Evolutionary conservation across 2,329 filamentous ascomycete genomes (phyloP).

Genomic region (Colletotrichum horii): DNA sequence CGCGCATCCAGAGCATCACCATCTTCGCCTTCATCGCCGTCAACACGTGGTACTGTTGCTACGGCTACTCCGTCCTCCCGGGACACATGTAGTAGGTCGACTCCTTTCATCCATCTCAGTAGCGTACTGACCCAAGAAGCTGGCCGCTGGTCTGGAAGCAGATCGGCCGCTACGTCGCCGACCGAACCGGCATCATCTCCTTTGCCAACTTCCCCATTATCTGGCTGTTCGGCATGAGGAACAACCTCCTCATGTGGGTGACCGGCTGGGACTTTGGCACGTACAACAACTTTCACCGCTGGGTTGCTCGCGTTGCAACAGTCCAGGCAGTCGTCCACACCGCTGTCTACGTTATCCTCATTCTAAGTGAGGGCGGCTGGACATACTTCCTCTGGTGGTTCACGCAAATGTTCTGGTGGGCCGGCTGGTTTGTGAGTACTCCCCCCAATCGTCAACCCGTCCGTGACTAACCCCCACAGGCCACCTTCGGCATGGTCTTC

Average conservation of each 20-base stretch:
- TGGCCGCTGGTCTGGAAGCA: slow-evolving; percentile 39
- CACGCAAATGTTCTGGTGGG: slow-evolving; percentile 53
- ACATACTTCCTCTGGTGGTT: slow-evolving; percentile 40
- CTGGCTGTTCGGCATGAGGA: slow-evolving; percentile 71
- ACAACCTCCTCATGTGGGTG: slow-evolving; percentile 69
- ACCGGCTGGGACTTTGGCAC: slow-evolving; percentile 73
- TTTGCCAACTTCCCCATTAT: slow-evolving; percentile 68
- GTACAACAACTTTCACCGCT: slow-evolving; percentile 72
- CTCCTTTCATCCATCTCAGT: background rate
- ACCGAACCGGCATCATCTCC: slow-evolving; percentile 68
- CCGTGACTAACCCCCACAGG: slow-evolving; percentile 28
- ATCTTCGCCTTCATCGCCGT: slow-evolving; percentile 40
- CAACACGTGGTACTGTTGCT: slow-evolving; percentile 40
- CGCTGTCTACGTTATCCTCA: slow-evolving; percentile 58
- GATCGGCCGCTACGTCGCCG: slow-evolving; percentile 60
- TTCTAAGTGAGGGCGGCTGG: slow-evolving; percentile 43
- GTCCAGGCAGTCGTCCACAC: slow-evolving; percentile 69
- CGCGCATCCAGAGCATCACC: slow-evolving; percentile 46
- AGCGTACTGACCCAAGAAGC: slow-evolving; percentile 25
- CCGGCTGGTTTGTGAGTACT: slow-evolving; percentile 48
- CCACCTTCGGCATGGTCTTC: slow-evolving; percentile 49
- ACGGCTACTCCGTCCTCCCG: slow-evolving; percentile 41
- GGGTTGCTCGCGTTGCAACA: slow-evolving; percentile 67
- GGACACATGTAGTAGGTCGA: slow-evolving; percentile 45
- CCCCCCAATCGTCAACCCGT: background rate